Evolutionary conservation across 2,329 filamentous ascomycete genomes (phyloP).

Genomic region (Dactylellina parvicollis): DNA sequence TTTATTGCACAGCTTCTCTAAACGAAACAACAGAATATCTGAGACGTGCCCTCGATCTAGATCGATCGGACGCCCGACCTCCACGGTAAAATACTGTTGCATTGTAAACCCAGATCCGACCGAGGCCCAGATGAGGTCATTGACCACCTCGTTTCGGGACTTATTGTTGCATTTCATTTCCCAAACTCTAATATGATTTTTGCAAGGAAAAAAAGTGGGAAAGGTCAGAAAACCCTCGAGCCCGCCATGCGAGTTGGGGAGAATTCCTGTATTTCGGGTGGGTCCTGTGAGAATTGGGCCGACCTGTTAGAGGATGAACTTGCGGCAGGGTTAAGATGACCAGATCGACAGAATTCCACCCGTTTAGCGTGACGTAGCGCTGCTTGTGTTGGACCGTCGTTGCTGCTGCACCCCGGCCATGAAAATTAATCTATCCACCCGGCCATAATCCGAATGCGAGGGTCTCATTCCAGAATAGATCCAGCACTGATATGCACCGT

Average conservation of each 20-base stretch:
- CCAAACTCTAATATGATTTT: slow-evolving; percentile 9
- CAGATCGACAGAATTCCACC: slow-evolving; percentile 14
- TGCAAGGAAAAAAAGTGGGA: slow-evolving; percentile 1
- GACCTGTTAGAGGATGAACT: neutral
- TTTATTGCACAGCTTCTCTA: no score
- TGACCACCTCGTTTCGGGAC: slow-evolving; percentile 25
- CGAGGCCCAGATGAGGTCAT: slow-evolving; percentile 35
- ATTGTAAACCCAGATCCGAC: neutral
- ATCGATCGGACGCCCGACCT: neutral
- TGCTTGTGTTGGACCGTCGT: slow-evolving; percentile 27
- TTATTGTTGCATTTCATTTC: slow-evolving; percentile 15
- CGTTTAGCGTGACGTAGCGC: slow-evolving; percentile 12
- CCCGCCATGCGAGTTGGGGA: slow-evolving; percentile 12
- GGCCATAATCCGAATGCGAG: slow-evolving; percentile 25
- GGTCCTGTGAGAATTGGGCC: slow-evolving; percentile 7
- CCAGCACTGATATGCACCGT: slow-evolving; percentile 6
- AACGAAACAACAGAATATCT: neutral
- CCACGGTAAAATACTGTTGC: neutral
- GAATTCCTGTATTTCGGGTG: slow-evolving; percentile 22
- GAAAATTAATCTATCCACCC: neutral
- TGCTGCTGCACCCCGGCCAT: neutral
- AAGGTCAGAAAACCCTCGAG: slow-evolving; percentile 14
- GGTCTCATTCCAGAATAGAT: slow-evolving; percentile 6
- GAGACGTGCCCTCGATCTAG: slow-evolving; percentile 7
- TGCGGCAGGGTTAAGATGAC: neutral